Conservation (phyloP, 257 asterid species). For the Ilex aquifolium region DNA sequence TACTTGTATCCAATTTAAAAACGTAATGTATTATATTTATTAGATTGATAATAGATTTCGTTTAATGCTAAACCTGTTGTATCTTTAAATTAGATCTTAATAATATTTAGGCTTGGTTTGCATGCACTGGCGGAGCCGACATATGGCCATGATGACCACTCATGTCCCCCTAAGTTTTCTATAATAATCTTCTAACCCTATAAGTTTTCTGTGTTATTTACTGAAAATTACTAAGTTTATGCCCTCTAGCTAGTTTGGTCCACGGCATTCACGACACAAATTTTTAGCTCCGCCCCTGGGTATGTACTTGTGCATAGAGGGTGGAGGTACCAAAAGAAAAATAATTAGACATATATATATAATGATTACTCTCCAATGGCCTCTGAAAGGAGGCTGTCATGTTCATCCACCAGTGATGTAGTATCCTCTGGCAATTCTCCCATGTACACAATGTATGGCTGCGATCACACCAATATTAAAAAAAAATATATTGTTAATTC, state of each 20-base stretch:
- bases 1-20: neutral
- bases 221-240: too few species aligned
- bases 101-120: neutral
- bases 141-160: neutral
- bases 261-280: too few species aligned
- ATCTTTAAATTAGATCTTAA: neutral
- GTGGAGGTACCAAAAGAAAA: neutral
- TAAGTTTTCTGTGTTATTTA: too few species aligned
- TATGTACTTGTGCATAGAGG: neutral
- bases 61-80: neutral
- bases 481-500: neutral
- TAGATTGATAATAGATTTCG: neutral
- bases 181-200: too few species aligned
- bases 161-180: too few species aligned
- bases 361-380: slow-evolving; percentile 60
- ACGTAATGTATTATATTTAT: neutral
- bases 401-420: slow-evolving; percentile 23
- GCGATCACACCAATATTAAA: slow-evolving; percentile 5
- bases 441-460: slow-evolving; percentile 82
- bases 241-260: too few species aligned
- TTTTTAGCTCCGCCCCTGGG: too few species aligned
- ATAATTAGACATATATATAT: neutral
- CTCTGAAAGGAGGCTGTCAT: slow-evolving; percentile 45
- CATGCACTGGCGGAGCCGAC: neutral
- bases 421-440: slow-evolving; percentile 50